Conservation (phyloP, 495 filamentous ascomycete species). For the Neurospora sp. region DNA sequence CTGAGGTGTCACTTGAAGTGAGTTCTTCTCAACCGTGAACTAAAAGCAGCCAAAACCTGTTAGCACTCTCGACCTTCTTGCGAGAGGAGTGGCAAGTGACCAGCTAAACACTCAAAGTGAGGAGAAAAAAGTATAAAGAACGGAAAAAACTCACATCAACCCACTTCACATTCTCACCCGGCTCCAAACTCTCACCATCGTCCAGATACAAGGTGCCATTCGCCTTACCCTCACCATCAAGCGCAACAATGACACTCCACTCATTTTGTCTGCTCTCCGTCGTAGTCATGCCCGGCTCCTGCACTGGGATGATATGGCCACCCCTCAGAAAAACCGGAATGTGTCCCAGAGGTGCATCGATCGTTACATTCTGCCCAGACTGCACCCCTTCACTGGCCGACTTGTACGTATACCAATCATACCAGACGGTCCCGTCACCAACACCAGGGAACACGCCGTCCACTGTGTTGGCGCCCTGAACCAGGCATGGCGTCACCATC, state of each 20-base stretch:
- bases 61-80: not conserved
- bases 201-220: slow-evolving; percentile 66
- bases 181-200: slow-evolving; percentile 66
- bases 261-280: slow-evolving; percentile 52
- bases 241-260: slow-evolving; percentile 59
- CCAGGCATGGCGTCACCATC: slow-evolving; percentile 64
- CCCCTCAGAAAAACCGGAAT: slow-evolving; percentile 72
- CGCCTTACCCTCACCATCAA: slow-evolving; percentile 47
- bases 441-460: slow-evolving; percentile 72
- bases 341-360: slow-evolving; percentile 64
- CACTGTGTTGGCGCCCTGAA: slow-evolving; percentile 52
- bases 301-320: slow-evolving; percentile 57
- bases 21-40: slow-evolving; percentile 40
- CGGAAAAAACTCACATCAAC: slow-evolving; percentile 37
- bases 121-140: not conserved
- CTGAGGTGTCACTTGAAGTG: slow-evolving; percentile 34
- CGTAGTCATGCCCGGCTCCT: slow-evolving; percentile 63
- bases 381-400: slow-evolving; percentile 37
- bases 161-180: slow-evolving; percentile 39
- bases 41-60: slow-evolving; percentile 5
- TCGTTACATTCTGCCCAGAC: slow-evolving; percentile 57
- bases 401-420: slow-evolving; percentile 67
- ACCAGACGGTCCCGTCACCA: slow-evolving; percentile 49
- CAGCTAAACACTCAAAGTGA: not conserved
- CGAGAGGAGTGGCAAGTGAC: not conserved